Conservation (phyloP, 495 filamentous ascomycete species). For the Astrothelium subdiscretum region DNA sequence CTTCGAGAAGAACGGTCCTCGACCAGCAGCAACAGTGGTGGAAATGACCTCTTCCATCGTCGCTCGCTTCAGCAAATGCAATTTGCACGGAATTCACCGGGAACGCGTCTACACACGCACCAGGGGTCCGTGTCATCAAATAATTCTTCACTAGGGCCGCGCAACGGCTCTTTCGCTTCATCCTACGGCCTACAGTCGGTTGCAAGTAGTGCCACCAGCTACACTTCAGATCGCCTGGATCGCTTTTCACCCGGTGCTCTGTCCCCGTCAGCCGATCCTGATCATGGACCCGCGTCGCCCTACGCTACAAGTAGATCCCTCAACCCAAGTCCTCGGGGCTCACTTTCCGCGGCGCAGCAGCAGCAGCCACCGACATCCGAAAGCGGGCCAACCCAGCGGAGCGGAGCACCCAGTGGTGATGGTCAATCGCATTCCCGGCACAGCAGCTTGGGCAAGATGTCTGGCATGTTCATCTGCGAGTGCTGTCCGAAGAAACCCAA, state of each 20-base stretch:
- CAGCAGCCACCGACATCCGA: constrained; percentile 27
- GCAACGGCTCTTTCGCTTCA: constrained; percentile 67
- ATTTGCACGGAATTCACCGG: constrained; percentile 42
- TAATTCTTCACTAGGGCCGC: constrained; percentile 56
- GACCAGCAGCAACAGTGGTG: constrained; percentile 43
- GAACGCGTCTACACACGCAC: constrained; percentile 43
- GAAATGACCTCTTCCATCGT: constrained; percentile 55
- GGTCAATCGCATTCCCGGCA: constrained; percentile 23
- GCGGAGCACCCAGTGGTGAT: constrained; percentile 7
- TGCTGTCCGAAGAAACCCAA: constrained; percentile 99
- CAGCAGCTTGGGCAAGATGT: constrained; percentile 30
- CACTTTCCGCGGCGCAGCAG: constrained; percentile 22
- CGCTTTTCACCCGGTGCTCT: constrained; percentile 61
- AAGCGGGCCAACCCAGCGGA: constrained; percentile 14
- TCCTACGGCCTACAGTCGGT: constrained; percentile 49
- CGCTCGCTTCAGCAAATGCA: constrained; percentile 44
- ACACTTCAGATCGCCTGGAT: constrained; percentile 56
- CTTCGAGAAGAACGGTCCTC: constrained; percentile 49
- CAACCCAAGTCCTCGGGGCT: constrained; percentile 45
- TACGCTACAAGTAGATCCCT: constrained; percentile 48
- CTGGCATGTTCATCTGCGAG: constrained; percentile 67
- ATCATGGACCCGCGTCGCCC: constrained; percentile 41
- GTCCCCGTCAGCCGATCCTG: constrained; percentile 51
- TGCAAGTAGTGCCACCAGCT: constrained; percentile 62
- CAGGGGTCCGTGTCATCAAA: constrained; percentile 62